Evolutionary conservation across 1,284 basidiomycete genomes (phyloP).

Genomic region (Volvariella volvacea): DNA sequence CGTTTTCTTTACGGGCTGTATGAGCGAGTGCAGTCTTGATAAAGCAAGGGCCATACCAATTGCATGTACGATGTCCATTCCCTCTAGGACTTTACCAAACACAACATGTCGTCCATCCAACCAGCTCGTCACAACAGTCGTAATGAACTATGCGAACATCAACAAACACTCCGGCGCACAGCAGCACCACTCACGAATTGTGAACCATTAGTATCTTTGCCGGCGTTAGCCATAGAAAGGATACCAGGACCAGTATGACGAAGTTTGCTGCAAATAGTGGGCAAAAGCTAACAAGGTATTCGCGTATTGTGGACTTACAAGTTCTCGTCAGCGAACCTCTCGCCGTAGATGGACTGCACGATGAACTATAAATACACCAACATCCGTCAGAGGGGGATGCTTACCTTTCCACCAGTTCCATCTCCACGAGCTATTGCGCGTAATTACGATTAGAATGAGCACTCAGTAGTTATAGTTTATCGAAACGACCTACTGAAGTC

Average conservation of each 20-base stretch:
- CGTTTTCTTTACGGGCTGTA: slow-evolving; percentile 49
- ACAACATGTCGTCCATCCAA: slow-evolving; percentile 80
- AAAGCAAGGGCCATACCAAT: slow-evolving; percentile 52
- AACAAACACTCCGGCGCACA: neutral
- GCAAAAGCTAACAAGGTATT: slow-evolving; percentile 1
- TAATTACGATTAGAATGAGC: neutral
- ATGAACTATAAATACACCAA: slow-evolving; percentile 1
- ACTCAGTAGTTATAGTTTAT: neutral
- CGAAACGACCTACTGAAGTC: slow-evolving; percentile 66
- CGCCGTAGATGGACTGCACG: slow-evolving; percentile 82
- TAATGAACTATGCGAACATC: slow-evolving; percentile 61
- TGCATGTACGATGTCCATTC: slow-evolving; percentile 74
- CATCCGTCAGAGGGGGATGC: slow-evolving; percentile 2
- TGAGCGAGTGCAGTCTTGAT: slow-evolving; percentile 8
- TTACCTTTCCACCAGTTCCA: slow-evolving; percentile 87
- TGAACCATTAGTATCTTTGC: slow-evolving; percentile 82
- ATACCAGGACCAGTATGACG: slow-evolving; percentile 81
- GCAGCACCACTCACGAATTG: slow-evolving; percentile 64
- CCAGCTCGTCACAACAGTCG: slow-evolving; percentile 73
- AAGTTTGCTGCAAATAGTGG: slow-evolving; percentile 57
- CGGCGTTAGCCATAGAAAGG: slow-evolving; percentile 93
- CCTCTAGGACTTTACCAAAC: slow-evolving; percentile 86
- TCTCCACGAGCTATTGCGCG: slow-evolving; percentile 69
- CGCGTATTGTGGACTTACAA: slow-evolving; percentile 53
- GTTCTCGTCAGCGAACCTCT: slow-evolving; percentile 94